Evolutionary conservation across 2,329 filamentous ascomycete species (phyloP).

Genomic region (Curvularia eragrostidis): DNA sequence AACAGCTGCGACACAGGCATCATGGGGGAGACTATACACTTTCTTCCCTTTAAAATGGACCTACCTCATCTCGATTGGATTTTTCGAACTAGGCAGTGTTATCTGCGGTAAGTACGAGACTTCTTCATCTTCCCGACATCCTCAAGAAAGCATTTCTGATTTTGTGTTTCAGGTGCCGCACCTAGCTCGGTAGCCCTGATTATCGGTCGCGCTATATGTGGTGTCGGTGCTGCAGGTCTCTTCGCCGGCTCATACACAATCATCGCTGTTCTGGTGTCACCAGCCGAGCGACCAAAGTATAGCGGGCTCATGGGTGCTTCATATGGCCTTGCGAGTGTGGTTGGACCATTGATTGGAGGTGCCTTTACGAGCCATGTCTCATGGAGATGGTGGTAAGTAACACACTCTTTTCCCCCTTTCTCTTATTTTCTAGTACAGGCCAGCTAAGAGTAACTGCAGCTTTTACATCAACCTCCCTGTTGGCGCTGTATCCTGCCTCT

Average conservation of each 20-base stretch:
- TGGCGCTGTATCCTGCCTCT: slow-evolving; percentile 48
- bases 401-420: too few species aligned
- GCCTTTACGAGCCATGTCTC: slow-evolving; percentile 47
- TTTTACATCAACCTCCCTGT: slow-evolving; percentile 55
- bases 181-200: slow-evolving; percentile 5
- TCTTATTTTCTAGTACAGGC: rapidly evolving
- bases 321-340: slow-evolving; percentile 47
- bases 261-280: slow-evolving; percentile 52
- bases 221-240: slow-evolving; percentile 6
- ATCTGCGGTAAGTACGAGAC: slow-evolving; percentile 1
- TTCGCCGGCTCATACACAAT: slow-evolving; percentile 47
- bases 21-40: slow-evolving; percentile 22
- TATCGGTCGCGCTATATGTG: slow-evolving; percentile 8
- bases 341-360: slow-evolving; percentile 54
- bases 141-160: not conserved
- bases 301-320: slow-evolving; percentile 48
- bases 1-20: slow-evolving; percentile 19
- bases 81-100: slow-evolving; percentile 10
- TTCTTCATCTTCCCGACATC: not conserved
- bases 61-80: slow-evolving; percentile 12
- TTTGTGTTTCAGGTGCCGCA: not conserved
- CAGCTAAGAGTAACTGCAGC: not conserved
- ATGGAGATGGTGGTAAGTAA: slow-evolving; percentile 51
- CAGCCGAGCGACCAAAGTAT: slow-evolving; percentile 50
- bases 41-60: slow-evolving; percentile 27